phyloP scores from a whole-genome alignment of 2,329 filamentous ascomycete genomes.

The Helminthosporium solani region DNA sequence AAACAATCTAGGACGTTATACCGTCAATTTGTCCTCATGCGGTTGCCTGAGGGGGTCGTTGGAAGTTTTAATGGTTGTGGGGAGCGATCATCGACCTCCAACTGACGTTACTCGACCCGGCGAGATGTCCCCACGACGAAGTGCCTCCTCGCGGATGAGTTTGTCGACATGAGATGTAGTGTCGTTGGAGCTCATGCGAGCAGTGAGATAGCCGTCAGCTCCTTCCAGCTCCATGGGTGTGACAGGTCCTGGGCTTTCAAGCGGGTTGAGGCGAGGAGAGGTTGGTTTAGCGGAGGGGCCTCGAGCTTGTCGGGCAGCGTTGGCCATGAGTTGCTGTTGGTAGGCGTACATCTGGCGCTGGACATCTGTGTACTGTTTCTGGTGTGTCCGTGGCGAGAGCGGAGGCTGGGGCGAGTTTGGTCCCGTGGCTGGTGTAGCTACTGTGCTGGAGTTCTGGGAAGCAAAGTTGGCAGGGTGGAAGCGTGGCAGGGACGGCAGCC shows the following conservation, averaged over 20 bases:
- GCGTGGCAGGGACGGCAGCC: constrained; percentile 52
- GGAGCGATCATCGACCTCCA: constrained; percentile 34
- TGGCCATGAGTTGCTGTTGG: constrained; percentile 48
- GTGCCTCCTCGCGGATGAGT: constrained; percentile 49
- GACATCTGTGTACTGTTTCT: constrained; percentile 49
- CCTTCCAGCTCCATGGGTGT: constrained; percentile 55
- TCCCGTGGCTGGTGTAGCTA: constrained; percentile 40
- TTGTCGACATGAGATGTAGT: constrained; percentile 46
- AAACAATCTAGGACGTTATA: background rate
- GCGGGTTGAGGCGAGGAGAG: constrained; percentile 51
- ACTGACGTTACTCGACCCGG: constrained; percentile 31
- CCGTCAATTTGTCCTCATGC: constrained; percentile 8
- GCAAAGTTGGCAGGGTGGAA: constrained; percentile 57
- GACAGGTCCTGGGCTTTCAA: constrained; percentile 54
- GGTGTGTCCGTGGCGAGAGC: constrained; percentile 45
- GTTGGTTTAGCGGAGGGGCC: constrained; percentile 40
- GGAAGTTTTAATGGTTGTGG: constrained; percentile 8
- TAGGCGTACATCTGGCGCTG: constrained; percentile 52
- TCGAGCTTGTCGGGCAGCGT: constrained; percentile 27
- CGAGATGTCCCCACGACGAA: constrained; percentile 38
- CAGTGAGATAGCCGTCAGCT: constrained; percentile 48
- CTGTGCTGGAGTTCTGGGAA: constrained; percentile 40
- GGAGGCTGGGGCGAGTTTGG: constrained; percentile 46
- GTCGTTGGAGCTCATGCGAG: constrained; percentile 44
- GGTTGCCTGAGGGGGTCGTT: constrained; percentile 6